Percentiles rank a stretch among this genome's conserved stretches.
Conservation (phyloP, 441 rosid species). For the Populus hybrid region DNA sequence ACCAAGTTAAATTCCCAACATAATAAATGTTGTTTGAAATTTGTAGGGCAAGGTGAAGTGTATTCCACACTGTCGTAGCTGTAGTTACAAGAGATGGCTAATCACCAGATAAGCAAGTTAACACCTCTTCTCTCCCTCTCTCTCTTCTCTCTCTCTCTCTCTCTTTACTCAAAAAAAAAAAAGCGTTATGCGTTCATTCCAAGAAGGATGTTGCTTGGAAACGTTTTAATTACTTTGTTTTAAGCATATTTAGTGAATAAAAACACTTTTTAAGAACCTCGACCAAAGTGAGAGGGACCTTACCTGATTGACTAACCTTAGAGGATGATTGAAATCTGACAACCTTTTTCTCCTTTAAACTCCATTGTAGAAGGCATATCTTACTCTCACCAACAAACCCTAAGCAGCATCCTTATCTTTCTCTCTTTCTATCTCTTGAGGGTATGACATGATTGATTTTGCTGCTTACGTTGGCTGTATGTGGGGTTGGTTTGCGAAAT, state of each 20-base stretch:
- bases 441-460: not conserved
- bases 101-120: not conserved
- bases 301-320: conserved; percentile 15
- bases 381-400: conserved; percentile 21
- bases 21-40: conserved; percentile 2
- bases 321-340: not conserved
- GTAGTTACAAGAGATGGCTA: not conserved
- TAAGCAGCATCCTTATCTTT: conserved; percentile 7
- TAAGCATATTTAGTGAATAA: not conserved
- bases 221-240: not conserved
- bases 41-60: conserved; percentile 1
- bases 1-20: not conserved
- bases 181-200: not conserved
- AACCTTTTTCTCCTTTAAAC: not conserved
- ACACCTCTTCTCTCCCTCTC: not conserved
- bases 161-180: not conserved
- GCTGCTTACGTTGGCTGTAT: not conserved
- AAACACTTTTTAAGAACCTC: not conserved
- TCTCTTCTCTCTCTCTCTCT: not conserved
- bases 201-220: not conserved
- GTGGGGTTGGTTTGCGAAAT: conserved; percentile 14
- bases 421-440: not conserved
- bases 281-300: not conserved
- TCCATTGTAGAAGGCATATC: conserved; percentile 22
- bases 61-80: not conserved